Evolutionary conservation across 2,329 filamentous ascomycete genomes (phyloP), one percentile per base, ranked within the genome.

Genomic region (Stemphylium beticola): DNA sequence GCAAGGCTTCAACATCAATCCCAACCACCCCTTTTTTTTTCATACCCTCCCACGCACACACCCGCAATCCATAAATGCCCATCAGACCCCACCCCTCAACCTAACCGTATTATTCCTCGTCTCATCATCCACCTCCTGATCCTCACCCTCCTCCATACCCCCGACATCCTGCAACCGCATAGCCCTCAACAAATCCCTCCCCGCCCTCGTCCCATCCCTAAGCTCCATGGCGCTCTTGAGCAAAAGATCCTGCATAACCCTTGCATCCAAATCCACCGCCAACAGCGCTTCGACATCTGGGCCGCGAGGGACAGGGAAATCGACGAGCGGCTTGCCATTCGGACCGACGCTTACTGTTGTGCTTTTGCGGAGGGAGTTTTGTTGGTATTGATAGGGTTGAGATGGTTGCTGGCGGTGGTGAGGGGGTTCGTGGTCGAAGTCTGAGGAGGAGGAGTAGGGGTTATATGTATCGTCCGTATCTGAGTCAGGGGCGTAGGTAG

Each of bases 271-370:
- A 3, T 66, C 62, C 4, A 58, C 47, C 1, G 62, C 66, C 15
- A 69, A 26, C 37, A 75, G 36, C 2, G 61, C 50, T 34, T 74
- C 71, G 0, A 67, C 45, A 34, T 68, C 67, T 4, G 70, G 69
- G 7, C 72, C 72, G 1, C 61, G 18, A 0, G 72, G 73, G 4
- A 74, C 42, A 0, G 73, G 71, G 20, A 75, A 75, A 1, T 72
- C 71, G 10, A 75, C 62, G 1, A 74, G 57, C 4, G 72, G 71
- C 18, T 66, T 65, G 1, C 72, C 73, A 32, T 71, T 69, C 2
- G 66, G 69, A 0, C 69, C 71, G 0, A 71, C 65, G 34, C 60
- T 66, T 38, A 74, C 67, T 14, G 37, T 53, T 4, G 60, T 60
- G 12, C 53, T 59, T 40, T 66, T 67, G 22, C 61, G 52, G 31